phyloP scores from a whole-genome alignment of 2,329 filamentous ascomycete genomes.

The Fusarium denticulatum region DNA sequence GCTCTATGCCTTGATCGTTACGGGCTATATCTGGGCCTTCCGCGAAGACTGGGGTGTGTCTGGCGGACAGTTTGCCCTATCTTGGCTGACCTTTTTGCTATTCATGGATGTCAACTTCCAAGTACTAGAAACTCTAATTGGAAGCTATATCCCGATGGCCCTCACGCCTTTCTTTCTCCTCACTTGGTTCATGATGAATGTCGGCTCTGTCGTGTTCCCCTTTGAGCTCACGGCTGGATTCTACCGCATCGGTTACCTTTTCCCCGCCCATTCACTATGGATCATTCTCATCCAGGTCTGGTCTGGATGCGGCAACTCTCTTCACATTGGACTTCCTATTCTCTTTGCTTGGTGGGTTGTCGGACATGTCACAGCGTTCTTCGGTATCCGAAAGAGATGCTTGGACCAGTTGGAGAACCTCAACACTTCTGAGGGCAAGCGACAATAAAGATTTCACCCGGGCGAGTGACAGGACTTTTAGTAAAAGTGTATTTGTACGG shows the following conservation, averaged over 20 bases:
- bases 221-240: slow-evolving; percentile 52
- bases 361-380: slow-evolving; percentile 38
- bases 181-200: slow-evolving; percentile 54
- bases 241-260: slow-evolving; percentile 51
- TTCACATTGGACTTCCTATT: slow-evolving; percentile 53
- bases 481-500: neutral
- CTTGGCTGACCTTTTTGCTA: slow-evolving; percentile 50
- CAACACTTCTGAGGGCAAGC: neutral
- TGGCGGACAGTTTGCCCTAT: slow-evolving; percentile 40
- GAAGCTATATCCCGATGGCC: slow-evolving; percentile 44
- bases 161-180: slow-evolving; percentile 55
- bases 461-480: neutral
- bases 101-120: slow-evolving; percentile 55
- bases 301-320: slow-evolving; percentile 53
- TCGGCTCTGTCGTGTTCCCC: slow-evolving; percentile 50
- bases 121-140: slow-evolving; percentile 50
- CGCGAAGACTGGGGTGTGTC: slow-evolving; percentile 53
- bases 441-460: neutral
- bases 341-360: slow-evolving; percentile 53
- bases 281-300: slow-evolving; percentile 53
- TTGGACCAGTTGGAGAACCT: slow-evolving; percentile 18
- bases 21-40: slow-evolving; percentile 58
- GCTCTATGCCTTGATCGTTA: slow-evolving; percentile 50
- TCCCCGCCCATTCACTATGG: slow-evolving; percentile 50
- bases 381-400: slow-evolving; percentile 40